Conservation (phyloP, 345 rosid genomes). For the Hypericum androsaemum region DNA sequence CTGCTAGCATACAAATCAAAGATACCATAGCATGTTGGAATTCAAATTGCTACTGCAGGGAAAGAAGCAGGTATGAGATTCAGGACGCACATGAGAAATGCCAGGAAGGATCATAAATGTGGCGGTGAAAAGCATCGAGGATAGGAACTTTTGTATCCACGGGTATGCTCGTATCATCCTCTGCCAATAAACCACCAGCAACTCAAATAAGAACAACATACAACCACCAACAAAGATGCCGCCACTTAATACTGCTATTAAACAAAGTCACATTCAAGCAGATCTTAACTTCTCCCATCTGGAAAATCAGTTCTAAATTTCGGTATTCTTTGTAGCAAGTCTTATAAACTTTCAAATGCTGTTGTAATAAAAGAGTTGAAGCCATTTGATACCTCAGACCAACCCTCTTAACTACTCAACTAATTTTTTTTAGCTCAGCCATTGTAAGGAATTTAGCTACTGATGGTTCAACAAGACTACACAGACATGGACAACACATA, state of each 20-base stretch:
- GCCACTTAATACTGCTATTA: neutral
- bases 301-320: no score
- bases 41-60: neutral
- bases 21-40: neutral
- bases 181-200: constrained; percentile 31
- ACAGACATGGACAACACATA: no score
- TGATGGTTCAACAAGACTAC: no score
- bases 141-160: constrained; percentile 85
- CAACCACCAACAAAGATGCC: neutral
- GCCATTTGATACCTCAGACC: no score
- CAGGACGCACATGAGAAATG: constrained; percentile 74
- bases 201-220: constrained; percentile 1
- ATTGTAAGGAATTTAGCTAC: no score
- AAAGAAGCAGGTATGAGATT: constrained; percentile 11
- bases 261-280: neutral
- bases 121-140: constrained; percentile 59
- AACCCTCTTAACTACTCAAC: no score
- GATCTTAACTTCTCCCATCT: no score
- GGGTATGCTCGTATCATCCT: constrained; percentile 95
- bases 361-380: no score
- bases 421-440: no score
- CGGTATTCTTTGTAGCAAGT: no score
- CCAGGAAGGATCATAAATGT: constrained; percentile 76
- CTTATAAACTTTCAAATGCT: no score
- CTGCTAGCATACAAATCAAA: no score